These are phyloP conservation scores for Globisporangium viniferum DNA, from an alignment of 352 stramenopile genomes.

Conservation along the genomic window DNA sequence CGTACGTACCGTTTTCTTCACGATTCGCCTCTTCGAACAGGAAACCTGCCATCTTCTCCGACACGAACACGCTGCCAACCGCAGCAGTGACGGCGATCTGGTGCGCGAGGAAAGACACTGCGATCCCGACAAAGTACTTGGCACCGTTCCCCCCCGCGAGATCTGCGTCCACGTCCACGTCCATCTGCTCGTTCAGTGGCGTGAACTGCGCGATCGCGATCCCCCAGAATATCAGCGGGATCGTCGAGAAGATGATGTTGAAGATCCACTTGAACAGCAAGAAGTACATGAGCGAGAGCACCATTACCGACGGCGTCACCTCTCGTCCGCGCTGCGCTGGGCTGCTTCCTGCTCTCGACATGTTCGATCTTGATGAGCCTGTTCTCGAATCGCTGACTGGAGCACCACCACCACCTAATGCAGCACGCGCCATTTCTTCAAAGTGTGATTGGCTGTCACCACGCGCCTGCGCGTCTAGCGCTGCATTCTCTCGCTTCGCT, in stretches of 20 bases:
- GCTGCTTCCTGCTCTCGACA: slow-evolving; percentile 1
- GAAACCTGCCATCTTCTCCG: slow-evolving; percentile 36
- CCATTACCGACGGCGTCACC: slow-evolving; percentile 59
- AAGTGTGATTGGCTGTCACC: slow-evolving; percentile 15
- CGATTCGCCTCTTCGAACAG: slow-evolving; percentile 32
- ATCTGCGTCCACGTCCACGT: background rate
- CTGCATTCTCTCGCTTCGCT: slow-evolving; percentile 11
- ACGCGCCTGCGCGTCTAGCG: slow-evolving; percentile 12
- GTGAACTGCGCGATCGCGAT: slow-evolving; percentile 41
- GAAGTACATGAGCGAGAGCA: slow-evolving; percentile 67
- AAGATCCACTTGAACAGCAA: slow-evolving; percentile 65
- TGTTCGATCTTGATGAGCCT: background rate
- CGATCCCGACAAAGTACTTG: slow-evolving; percentile 41
- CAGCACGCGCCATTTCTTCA: slow-evolving; percentile 8
- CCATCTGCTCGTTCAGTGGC: slow-evolving; percentile 13
- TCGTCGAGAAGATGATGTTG: slow-evolving; percentile 46
- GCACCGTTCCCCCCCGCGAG: slow-evolving; percentile 16
- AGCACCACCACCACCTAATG: background rate
- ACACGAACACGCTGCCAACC: slow-evolving; percentile 38
- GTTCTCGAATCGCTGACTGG: background rate
- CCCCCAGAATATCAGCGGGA: slow-evolving; percentile 48
- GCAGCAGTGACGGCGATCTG: slow-evolving; percentile 51
- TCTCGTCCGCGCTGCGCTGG: slow-evolving; percentile 26
- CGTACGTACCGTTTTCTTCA: slow-evolving; percentile 16
- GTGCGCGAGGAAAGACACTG: slow-evolving; percentile 61